phyloP scores from a whole-genome alignment of 2,329 filamentous ascomycete species.

The Calonectria henricotiae region DNA sequence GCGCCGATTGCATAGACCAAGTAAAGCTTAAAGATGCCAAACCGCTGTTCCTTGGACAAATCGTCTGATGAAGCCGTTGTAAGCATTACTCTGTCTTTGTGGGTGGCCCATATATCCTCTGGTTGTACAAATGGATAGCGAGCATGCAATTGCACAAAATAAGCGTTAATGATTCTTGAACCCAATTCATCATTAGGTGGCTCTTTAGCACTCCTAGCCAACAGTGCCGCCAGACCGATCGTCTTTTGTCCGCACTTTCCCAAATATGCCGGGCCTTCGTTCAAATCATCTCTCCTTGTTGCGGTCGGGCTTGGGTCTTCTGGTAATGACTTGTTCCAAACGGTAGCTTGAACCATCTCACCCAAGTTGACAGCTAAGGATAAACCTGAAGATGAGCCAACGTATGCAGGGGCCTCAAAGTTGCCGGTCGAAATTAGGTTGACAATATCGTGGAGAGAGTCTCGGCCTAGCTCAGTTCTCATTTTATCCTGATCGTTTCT shows the following conservation, averaged over 20 bases:
- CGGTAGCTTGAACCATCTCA: constrained; percentile 17
- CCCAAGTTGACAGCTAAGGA: constrained; percentile 5
- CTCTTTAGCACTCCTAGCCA: constrained; percentile 9
- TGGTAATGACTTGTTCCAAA: constrained; percentile 14
- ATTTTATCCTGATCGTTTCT: neutral
- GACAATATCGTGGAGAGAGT: constrained; percentile 7
- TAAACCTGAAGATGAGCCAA: constrained; percentile 19
- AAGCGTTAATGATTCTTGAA: constrained; percentile 12
- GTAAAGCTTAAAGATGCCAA: constrained; percentile 14
- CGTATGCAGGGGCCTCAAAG: constrained; percentile 16
- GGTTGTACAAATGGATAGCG: constrained; percentile 12
- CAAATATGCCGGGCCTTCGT: neutral
- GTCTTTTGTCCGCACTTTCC: neutral
- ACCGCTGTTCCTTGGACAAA: constrained; percentile 3
- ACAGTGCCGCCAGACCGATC: neutral
- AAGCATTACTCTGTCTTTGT: neutral
- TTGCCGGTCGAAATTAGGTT: constrained; percentile 7
- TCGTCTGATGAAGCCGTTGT: neutral
- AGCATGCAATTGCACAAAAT: constrained; percentile 15
- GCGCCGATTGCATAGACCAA: constrained; percentile 15
- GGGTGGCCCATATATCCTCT: neutral
- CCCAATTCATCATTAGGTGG: constrained; percentile 2
- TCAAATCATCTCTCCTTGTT: neutral
- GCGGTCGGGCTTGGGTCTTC: neutral
- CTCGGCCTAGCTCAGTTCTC: neutral